Evolutionary conservation across 1,284 basidiomycete genomes (phyloP), one percentile per base, ranked within the genome.

Genomic region (Puccinia hordei): DNA sequence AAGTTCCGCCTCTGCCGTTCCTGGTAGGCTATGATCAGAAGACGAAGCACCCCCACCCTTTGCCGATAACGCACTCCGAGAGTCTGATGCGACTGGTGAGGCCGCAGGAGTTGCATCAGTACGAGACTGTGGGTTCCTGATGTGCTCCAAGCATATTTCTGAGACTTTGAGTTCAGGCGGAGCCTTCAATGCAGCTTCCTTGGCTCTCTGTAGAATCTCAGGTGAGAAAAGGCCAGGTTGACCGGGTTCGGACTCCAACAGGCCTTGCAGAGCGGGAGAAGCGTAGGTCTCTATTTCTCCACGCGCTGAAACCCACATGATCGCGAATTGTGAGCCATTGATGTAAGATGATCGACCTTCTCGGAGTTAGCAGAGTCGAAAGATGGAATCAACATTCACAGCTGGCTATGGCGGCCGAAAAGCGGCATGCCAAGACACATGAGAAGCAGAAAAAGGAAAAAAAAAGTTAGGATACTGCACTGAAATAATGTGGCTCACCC

Each of bases 201-300:
- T 78, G 15, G 73, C 80, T 53, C 81, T 81, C 41, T 72, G 66
- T 41, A 82, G 81, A 75, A 81, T 74, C 49, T 80, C 69, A 46
- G 81, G 74, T 46, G 81, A 65, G 82, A 81, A 73, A 33, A 77
- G 66, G 73, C 75, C 59, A 4, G 44, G 59, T 30, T 73, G 61
- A 5, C 78, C 61, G n/a, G 78, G 46, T 22, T 73, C 53, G 15
- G 59, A 51, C 33, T 72, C 59, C 0, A 80, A 33, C 2, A 80
- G 69, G 51, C 51, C 69, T 82, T 80, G 66, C 81, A 81, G 22
- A 84, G 84, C 80, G 88, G 87, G 79, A 86, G 78, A 87, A 19
- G 88, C 88, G 83, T 87, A 88, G 33, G 87, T 86, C 83, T 89
- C 88, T n/a, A 88, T 86, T 81, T 88, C 87, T 10, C 88, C 88